Conservation (phyloP, 2,329 filamentous ascomycete genomes). For the Cladophialophora psammophila region DNA sequence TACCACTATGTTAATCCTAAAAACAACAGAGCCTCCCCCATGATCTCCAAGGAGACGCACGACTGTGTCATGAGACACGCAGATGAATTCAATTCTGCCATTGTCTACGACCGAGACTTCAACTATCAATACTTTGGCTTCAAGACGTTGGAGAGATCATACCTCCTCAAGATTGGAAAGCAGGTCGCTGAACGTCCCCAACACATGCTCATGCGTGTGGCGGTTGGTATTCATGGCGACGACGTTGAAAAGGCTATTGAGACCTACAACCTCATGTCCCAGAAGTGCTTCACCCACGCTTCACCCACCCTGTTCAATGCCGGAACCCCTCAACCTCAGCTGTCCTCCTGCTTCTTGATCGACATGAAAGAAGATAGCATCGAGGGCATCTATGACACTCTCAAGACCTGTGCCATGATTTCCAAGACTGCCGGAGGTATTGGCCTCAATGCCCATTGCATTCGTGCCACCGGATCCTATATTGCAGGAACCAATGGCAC, state of each 20-base stretch:
- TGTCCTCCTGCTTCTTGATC: constrained; percentile 98
- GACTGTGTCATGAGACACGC: constrained; percentile 94
- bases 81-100: constrained; percentile 96
- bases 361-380: constrained; percentile 99
- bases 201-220: constrained; percentile 99
- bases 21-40: constrained; percentile 81
- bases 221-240: constrained; percentile 95
- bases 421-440: constrained; percentile 99
- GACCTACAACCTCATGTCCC: constrained; percentile 99
- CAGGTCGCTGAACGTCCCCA: constrained; percentile 97
- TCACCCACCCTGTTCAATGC: constrained; percentile 98
- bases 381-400: constrained; percentile 97
- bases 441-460: constrained; percentile 93
- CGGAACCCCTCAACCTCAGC: constrained; percentile 89
- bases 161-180: constrained; percentile 91
- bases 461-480: constrained; percentile 96
- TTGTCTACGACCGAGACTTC: constrained; percentile 99
- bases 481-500: constrained; percentile 98
- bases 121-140: constrained; percentile 99
- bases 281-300: constrained; percentile 97
- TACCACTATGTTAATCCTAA: constrained; percentile 97
- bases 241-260: constrained; percentile 93
- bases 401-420: constrained; percentile 99
- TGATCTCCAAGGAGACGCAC: constrained; percentile 93
- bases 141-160: constrained; percentile 98